These are phyloP conservation scores for Trichocomaceae sp. DNA, from an alignment of 2,329 filamentous ascomycete genomes.

Conservation along the genomic window DNA sequence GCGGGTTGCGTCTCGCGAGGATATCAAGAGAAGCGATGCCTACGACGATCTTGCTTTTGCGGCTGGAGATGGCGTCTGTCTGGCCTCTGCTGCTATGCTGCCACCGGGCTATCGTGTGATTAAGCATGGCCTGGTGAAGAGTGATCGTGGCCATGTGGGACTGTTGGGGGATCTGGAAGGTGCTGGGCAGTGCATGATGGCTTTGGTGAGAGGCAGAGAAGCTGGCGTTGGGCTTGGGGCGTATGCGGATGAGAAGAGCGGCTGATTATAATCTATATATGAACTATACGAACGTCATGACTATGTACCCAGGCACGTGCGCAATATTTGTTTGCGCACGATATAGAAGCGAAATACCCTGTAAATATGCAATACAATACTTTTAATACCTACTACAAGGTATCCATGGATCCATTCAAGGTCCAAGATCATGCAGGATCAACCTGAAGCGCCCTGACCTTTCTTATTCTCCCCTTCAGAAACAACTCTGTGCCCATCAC, in stretches of 20 bases:
- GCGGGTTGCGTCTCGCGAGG: constrained; percentile 64
- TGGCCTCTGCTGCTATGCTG: constrained; percentile 78
- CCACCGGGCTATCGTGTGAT: constrained; percentile 71
- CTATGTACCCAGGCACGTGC: too few relatives aligned
- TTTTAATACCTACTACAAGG: not conserved
- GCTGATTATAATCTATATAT: not conserved
- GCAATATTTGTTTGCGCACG: not conserved
- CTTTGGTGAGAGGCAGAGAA: constrained; percentile 58
- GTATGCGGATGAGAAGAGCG: not conserved
- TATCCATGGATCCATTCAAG: too few relatives aligned
- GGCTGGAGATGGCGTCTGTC: constrained; percentile 80
- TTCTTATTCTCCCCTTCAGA: constrained; percentile 12
- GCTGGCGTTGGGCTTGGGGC: constrained; percentile 65
- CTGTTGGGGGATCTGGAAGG: constrained; percentile 78
- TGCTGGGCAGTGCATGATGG: constrained; percentile 66
- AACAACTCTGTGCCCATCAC: constrained; percentile 12
- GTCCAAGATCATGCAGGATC: constrained; percentile 9
- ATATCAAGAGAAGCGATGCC: constrained; percentile 66
- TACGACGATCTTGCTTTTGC: constrained; percentile 86
- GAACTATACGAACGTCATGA: too few relatives aligned
- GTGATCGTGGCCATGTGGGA: constrained; percentile 79
- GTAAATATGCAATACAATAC: not conserved
- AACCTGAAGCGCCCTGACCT: constrained; percentile 11
- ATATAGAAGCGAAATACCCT: not conserved
- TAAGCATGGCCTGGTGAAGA: constrained; percentile 66